Evolutionary conservation across 192 early-diverging fungal genomes (phyloP), one percentile per base, ranked within the genome.

Genomic region (Backusella australiensis): DNA sequence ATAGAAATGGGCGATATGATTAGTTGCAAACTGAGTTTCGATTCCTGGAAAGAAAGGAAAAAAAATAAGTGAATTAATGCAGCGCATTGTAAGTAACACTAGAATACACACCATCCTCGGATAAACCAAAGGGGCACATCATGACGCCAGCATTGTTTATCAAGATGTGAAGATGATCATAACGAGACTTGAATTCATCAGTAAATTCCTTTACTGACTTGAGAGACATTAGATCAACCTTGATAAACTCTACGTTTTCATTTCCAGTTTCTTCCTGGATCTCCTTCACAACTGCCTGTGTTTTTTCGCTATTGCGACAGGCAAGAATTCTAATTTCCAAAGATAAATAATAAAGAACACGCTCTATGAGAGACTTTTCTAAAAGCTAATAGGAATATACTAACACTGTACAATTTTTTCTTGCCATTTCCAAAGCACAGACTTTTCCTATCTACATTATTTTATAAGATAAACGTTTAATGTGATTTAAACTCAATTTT

Each of bases 121-220:
- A 82, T 1, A 79, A 70, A 9, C 21, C 56, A 49, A 78, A 77
- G 6, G 87, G 87, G 29, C 75, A 76, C 15, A 81, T 81, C 89
- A 90, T 90, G 6, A 82, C 68, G 36, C 87, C 91, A n/a, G 90
- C 91, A 81, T 91, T 92, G 83, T 89, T 87, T n/a, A 90, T 77
- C 26, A 91, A 70, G 19, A 87, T 80, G 72, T 91, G 81, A 4
- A 91, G 74, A 11, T 65, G 69, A 35, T 44, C 59, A 34, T 85
- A 73, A 17, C 75, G 66, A 15, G 70, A 63, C 23, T 83, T 75
- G 75, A 87, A 86, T 34, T 71, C 52, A 11, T 81, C 29, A 23
- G 78, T 82, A 71, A 83, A 84, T 2, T 53, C 49, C 19, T 71
- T 78, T 46, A 86, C 85, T 59, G 84, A 85, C 52, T 76, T 35